Evolutionary conservation across 768 basidiomycete species (phyloP).

Genomic region (Pseudohyphozyma bogoriensis): DNA sequence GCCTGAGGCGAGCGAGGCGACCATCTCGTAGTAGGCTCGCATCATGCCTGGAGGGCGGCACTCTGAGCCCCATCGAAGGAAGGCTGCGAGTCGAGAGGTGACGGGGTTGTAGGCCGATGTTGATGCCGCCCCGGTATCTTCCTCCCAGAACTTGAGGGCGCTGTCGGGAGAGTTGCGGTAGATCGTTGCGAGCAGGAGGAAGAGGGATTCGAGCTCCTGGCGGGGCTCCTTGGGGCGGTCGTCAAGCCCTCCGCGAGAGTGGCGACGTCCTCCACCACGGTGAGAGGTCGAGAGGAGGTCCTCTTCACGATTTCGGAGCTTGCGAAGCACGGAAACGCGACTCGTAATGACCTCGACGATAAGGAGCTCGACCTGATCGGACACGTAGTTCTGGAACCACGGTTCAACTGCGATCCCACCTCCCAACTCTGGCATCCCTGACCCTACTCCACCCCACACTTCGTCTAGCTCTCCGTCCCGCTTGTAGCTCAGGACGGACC

Average conservation of each 20-base stretch:
- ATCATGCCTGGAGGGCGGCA: slow-evolving; percentile 61
- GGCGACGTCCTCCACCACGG: slow-evolving; percentile 40
- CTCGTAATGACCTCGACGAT: slow-evolving; percentile 47
- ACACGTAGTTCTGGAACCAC: slow-evolving; percentile 49
- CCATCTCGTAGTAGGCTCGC: slow-evolving; percentile 78
- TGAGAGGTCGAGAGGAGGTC: slow-evolving; percentile 65
- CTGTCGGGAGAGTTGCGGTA: slow-evolving; percentile 63
- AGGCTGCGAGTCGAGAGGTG: slow-evolving; percentile 44
- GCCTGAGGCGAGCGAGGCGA: slow-evolving; percentile 70
- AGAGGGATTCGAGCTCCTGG: slow-evolving; percentile 75
- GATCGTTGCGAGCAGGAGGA: slow-evolving; percentile 69
- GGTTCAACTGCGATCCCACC: slow-evolving; percentile 29
- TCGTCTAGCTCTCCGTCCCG: slow-evolving; percentile 42
- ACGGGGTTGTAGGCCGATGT: slow-evolving; percentile 3
- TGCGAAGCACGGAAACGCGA: slow-evolving; percentile 36
- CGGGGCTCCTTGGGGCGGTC: slow-evolving; percentile 47
- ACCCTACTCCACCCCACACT: slow-evolving; percentile 14
- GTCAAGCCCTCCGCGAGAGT: slow-evolving; percentile 4
- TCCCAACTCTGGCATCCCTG: slow-evolving; percentile 9
- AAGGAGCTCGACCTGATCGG: slow-evolving; percentile 60
- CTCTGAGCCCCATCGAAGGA: slow-evolving; percentile 82
- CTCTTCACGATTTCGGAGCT: slow-evolving; percentile 78
- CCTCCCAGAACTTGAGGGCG: slow-evolving; percentile 76
- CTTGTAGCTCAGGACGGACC: slow-evolving; percentile 53
- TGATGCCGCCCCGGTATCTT: slow-evolving; percentile 30